phyloP scores from a whole-genome alignment of 176 grass and related monocot genomes.

The Cenchrus americanus region DNA sequence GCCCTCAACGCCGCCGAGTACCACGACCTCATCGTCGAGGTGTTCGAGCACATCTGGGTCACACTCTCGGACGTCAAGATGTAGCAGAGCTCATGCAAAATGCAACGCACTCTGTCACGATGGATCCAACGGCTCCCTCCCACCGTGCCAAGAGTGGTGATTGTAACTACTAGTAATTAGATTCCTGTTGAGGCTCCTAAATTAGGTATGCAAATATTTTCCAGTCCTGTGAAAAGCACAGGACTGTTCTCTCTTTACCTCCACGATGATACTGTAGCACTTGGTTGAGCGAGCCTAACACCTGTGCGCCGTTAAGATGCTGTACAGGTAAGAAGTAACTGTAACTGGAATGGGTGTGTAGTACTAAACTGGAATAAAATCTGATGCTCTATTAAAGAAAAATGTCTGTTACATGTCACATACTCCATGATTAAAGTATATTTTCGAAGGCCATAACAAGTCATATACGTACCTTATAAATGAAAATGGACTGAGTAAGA shows the following conservation, averaged over 20 bases:
- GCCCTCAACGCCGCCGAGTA: constrained; percentile 83
- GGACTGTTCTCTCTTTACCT: background rate
- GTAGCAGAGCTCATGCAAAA: constrained; percentile 32
- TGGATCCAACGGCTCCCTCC: constrained; percentile 7
- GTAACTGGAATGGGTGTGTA: constrained; percentile 11
- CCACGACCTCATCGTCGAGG: constrained; percentile 89
- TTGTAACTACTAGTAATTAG: constrained; percentile 21
- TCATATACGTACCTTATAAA: too few relatives aligned
- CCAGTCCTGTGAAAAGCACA: constrained; percentile 26
- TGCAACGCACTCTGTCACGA: constrained; percentile 24
- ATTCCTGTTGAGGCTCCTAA: constrained; percentile 40
- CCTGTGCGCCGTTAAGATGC: background rate
- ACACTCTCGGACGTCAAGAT: constrained; percentile 55
- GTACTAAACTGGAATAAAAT: background rate
- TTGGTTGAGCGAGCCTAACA: background rate
- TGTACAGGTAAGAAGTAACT: background rate
- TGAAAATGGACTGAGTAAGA: too few relatives aligned
- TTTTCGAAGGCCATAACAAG: too few relatives aligned
- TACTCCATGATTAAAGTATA: too few relatives aligned
- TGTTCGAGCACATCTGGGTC: constrained; percentile 84
- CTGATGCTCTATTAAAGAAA: background rate
- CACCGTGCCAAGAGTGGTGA: constrained; percentile 20
- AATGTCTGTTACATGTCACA: background rate
- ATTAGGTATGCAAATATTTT: constrained; percentile 36
- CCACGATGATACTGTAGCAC: background rate